Base-by-base conservation (phyloP, 176 grass and related monocot species). In the Luzula sylvatica region DNA sequence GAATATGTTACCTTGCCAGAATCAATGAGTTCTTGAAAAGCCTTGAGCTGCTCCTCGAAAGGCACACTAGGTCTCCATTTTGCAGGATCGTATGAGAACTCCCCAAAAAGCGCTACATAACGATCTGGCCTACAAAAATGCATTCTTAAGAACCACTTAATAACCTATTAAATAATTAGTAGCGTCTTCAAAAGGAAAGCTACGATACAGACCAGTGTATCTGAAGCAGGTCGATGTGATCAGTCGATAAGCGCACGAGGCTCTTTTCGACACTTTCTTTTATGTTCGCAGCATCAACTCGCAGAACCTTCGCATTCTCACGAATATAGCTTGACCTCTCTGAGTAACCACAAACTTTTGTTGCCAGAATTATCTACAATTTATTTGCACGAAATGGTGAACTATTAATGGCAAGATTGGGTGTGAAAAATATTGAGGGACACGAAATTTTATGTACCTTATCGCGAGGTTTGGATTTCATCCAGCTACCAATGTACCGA, bases 221-320 rank as follows among this genome's bases (percentile, higher is more conserved):
- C 65, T 94, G 83, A 70, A 94, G 83, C 48, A 94, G 82, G 68
- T 94, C 88, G 56, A 94, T 87, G 58, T 87, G 87, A 74, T 94
- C 88, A 39, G 83, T 94, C 6, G 75, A 83, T 38, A 94, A 78
- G 3, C 88, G 79, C 81, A 76, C 71, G 48, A 95, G 83, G 41
- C 76, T 95, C 76, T 95, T 87, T 69, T 87, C 76, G 27, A 87
- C 79, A 69, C 88, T 84, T 65, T 81, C 83, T 65, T 69, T 95
- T 46, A 95, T 95, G 42, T 87, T 95, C 11, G 59, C 53, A 75
- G 72, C 72, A 59, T 95, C 83, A 69, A 87, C 83, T 15, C 79
- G 75, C 11, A 87, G 44, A 40, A 78, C 52, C 14, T 75, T 60
- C 53, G 55, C 52, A 45, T 81, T 78, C 9, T 95, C 83, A 2